Percentiles rank a stretch among this genome's conserved stretches.
phyloP scores from a whole-genome alignment of 2,329 filamentous ascomycete species.

The Fusarium domesticum region DNA sequence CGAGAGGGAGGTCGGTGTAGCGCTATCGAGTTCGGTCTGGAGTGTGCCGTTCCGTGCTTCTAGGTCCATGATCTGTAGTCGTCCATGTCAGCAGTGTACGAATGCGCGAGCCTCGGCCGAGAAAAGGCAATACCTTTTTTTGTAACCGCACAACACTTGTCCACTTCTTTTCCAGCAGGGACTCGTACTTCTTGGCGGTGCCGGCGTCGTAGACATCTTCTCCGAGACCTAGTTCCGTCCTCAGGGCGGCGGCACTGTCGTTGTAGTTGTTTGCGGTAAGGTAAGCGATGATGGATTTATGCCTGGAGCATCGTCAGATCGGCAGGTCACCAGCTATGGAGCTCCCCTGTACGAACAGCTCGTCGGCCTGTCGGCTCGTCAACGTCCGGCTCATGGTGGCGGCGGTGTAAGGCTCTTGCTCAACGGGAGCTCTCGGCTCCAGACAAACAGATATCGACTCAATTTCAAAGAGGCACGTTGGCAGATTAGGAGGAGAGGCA shows the following conservation, averaged over 20 bases:
- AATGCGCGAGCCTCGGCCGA: constrained; percentile 2
- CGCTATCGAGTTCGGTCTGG: constrained; percentile 80
- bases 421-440: constrained; percentile 7
- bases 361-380: constrained; percentile 67
- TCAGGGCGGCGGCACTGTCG: constrained; percentile 66
- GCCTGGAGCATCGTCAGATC: constrained; percentile 48
- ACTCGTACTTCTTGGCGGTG: constrained; percentile 91
- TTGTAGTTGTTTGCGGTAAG: constrained; percentile 70
- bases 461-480: too few relatives aligned
- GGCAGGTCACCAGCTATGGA: constrained; percentile 13
- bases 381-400: constrained; percentile 23
- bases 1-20: constrained; percentile 72
- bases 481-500: not conserved
- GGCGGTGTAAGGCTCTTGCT: constrained; percentile 19
- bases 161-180: constrained; percentile 96
- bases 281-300: constrained; percentile 93
- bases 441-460: not conserved
- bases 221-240: constrained; percentile 72
- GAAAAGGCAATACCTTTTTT: constrained; percentile 69
- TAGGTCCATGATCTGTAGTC: constrained; percentile 79
- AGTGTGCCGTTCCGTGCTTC: constrained; percentile 71
- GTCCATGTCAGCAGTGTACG: constrained; percentile 4
- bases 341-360: constrained; percentile 63
- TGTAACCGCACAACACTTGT: constrained; percentile 91
- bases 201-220: constrained; percentile 70